phyloP scores from a whole-genome alignment of 805 yeast species.

The Cyberlindnera euphorbiiphila region DNA sequence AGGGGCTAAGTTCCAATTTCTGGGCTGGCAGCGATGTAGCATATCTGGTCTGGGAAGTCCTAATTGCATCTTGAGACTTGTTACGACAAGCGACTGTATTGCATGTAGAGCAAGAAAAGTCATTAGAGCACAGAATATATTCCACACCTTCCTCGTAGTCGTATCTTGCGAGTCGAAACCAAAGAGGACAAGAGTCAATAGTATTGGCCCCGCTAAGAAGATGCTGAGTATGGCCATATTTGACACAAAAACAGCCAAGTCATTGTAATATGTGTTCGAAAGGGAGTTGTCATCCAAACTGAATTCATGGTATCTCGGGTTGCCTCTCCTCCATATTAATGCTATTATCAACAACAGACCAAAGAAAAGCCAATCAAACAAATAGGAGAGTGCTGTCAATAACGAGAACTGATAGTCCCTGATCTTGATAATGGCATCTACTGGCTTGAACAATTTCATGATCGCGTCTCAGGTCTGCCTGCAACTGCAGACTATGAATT shows the following conservation, averaged over 20 bases:
- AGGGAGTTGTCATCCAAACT: conserved; percentile 31
- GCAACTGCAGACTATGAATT: too few relatives aligned
- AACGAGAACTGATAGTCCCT: conserved; percentile 27
- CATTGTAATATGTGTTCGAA: conserved; percentile 35
- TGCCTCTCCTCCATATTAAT: conserved; percentile 31
- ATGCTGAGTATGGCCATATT: conserved; percentile 30
- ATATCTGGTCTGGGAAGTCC: conserved; percentile 55
- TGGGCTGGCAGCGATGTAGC: conserved; percentile 45
- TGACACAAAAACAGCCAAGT: conserved; percentile 30
- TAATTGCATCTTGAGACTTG: conserved; percentile 43
- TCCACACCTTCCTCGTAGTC: conserved; percentile 35
- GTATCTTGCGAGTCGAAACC: conserved; percentile 20
- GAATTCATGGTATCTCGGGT: conserved; percentile 41
- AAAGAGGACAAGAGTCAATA: conserved; percentile 26
- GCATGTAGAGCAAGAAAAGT: conserved; percentile 37
- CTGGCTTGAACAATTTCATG: conserved; percentile 6
- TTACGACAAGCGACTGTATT: conserved; percentile 36
- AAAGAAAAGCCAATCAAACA: conserved; percentile 32
- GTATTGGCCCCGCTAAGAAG: conserved; percentile 32
- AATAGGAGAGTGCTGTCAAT: conserved; percentile 29
- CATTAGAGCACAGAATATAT: conserved; percentile 34
- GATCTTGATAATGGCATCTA: conserved; percentile 28
- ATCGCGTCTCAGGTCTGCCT: too few relatives aligned
- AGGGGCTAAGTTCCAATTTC: conserved; percentile 30
- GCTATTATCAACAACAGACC: conserved; percentile 8